Base-by-base conservation (phyloP, 73 alveolate genomes). In the Paramecium sexaurelia region DNA sequence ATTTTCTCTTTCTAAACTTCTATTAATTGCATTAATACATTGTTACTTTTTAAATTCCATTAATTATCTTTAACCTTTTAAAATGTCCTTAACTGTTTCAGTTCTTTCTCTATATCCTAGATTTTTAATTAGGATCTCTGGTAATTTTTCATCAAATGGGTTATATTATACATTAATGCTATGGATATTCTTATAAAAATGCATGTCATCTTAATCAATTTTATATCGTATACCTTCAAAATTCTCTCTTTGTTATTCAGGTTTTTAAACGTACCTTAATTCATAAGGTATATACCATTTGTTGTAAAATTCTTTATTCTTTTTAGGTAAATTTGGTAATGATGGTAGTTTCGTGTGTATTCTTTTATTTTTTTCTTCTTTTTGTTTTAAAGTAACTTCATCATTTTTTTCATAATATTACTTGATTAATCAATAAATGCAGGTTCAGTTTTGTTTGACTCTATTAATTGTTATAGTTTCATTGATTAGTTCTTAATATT, bases 201-300 rank as follows among this genome's bases (percentile, higher is more conserved):
- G 90, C 27, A 41, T 11, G 11, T 78, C 90, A 40, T 78, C 90
- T 78, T 73, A 13, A 17, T n/a, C 11, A 61, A 10, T 13, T 17
- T 1, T 32, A 26, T 32, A 29, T 11, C 2, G 26, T n/a, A 61
- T 61, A 61, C 83, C 83, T 61, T 61, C 51, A 24, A 29, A 61
- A 29, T 61, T 11, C 41, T 61, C 27, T 11, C 2, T 29, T 61
- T 9, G 26, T 8, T 6, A 11, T 5, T 61, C 83, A 61, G 83
- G 83, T 8, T 61, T 57, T 29, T 45, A 24, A 22, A 78, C 33
- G 22, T 78, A 78, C 17, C 75, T 39, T 22, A 37, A 78, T 17
- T 78, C 90, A 40, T 78, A 78, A 24, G 90, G 90, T 41, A 78
- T 78, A 45, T 78, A 78, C 90, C 90, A 78, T 27, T 78, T 78